These are phyloP conservation scores for Aleurites moluccanus DNA, from an alignment of 441 rosid species.

Conservation along the genomic window DNA sequence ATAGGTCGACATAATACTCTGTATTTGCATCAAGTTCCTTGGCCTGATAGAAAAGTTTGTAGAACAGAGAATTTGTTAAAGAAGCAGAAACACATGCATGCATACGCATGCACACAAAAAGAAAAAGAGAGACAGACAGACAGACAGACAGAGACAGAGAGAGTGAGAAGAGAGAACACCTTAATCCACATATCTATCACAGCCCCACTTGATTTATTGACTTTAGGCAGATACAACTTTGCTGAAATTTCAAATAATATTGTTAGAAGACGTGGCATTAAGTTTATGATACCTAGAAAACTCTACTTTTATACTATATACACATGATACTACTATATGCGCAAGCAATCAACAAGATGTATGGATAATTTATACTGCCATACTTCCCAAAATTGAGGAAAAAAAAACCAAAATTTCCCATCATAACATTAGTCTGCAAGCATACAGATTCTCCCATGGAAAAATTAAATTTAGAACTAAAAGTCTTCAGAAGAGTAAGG, in stretches of 20 bases:
- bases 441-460: neutral
- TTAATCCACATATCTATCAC: conserved; percentile 83
- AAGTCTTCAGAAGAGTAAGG: neutral
- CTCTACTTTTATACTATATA: neutral
- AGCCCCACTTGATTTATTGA: conserved; percentile 69
- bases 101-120: neutral
- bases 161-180: conserved; percentile 35
- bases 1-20: conserved; percentile 60
- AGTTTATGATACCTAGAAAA: neutral
- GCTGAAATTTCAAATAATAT: conserved; percentile 49
- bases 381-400: neutral
- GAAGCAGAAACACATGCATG: neutral
- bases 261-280: conserved; percentile 15
- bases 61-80: neutral
- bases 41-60: conserved; percentile 48
- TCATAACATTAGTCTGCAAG: neutral
- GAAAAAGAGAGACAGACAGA: neutral
- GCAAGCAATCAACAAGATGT: neutral
- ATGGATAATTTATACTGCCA: neutral
- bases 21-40: conserved; percentile 75
- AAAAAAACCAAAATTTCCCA: neutral
- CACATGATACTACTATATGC: neutral
- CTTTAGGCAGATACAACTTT: conserved; percentile 73
- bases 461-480: neutral
- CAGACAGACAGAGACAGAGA: neutral